phyloP scores from a whole-genome alignment of 2,329 filamentous ascomycete genomes.

The Diaporthe ilicicola region DNA sequence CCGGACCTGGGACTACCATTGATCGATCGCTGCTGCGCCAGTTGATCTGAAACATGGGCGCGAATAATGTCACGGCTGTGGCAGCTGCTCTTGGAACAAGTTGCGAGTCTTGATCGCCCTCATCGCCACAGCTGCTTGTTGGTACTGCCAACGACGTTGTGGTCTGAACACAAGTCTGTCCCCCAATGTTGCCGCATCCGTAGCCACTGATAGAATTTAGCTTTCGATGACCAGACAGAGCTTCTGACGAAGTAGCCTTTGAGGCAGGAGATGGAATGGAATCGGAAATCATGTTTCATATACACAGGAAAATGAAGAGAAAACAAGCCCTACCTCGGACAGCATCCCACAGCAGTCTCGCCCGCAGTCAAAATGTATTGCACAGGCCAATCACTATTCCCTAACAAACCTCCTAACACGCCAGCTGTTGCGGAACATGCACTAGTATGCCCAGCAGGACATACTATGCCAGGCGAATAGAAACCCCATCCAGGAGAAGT shows the following conservation, averaged over 20 bases:
- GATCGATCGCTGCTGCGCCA: constrained; percentile 11
- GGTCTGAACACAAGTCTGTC: constrained; percentile 16
- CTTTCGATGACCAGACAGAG: background rate
- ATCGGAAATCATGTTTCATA: no score
- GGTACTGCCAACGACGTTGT: background rate
- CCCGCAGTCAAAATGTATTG: background rate
- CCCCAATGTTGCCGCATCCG: constrained; percentile 1
- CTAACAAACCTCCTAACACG: background rate
- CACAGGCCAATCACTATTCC: background rate
- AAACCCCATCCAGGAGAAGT: constrained; percentile 8
- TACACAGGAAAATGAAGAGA: no score
- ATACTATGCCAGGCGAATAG: constrained; percentile 13
- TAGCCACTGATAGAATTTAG: constrained; percentile 15
- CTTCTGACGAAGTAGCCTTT: no score
- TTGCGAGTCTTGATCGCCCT: background rate
- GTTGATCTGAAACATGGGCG: constrained; percentile 24
- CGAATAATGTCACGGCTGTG: constrained; percentile 17
- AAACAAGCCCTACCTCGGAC: constrained; percentile 7
- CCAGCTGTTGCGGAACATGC: constrained; percentile 22
- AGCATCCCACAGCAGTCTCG: constrained; percentile 25
- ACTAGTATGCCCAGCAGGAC: constrained; percentile 10
- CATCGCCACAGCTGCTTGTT: constrained; percentile 1
- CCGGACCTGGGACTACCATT: background rate
- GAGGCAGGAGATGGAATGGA: no score
- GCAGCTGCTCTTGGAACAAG: background rate